These are phyloP conservation scores for Kazachstania viticola DNA, from an alignment of 805 yeast genomes.

Conservation along the genomic window DNA sequence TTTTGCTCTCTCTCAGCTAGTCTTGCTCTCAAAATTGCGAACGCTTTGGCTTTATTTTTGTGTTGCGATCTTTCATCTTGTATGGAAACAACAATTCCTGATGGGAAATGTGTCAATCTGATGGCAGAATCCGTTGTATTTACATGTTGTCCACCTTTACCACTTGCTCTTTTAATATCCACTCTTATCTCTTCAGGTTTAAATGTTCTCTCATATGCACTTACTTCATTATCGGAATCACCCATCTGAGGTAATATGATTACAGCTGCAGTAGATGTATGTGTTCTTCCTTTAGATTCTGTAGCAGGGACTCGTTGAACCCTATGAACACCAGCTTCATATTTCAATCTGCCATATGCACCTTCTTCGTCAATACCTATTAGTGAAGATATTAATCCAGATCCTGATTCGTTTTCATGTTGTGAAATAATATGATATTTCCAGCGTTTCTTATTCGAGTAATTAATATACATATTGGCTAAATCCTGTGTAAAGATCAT, in stretches of 20 bases:
- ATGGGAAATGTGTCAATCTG: slow-evolving; percentile 79
- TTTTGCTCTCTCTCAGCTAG: slow-evolving; percentile 70
- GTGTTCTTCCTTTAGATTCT: slow-evolving; percentile 86
- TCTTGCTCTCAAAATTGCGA: slow-evolving; percentile 67
- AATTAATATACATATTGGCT: slow-evolving; percentile 68
- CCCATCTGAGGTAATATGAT: slow-evolving; percentile 79
- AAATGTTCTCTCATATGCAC: slow-evolving; percentile 56
- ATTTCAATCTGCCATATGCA: slow-evolving; percentile 58
- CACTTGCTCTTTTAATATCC: slow-evolving; percentile 96
- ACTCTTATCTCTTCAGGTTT: slow-evolving; percentile 80
- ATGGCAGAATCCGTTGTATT: slow-evolving; percentile 97
- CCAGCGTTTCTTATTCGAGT: slow-evolving; percentile 61
- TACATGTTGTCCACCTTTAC: slow-evolving; percentile 97
- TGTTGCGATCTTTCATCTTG: slow-evolving; percentile 96
- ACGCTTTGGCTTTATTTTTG: slow-evolving; percentile 85
- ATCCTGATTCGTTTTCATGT: slow-evolving; percentile 45
- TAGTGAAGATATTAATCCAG: slow-evolving; percentile 68
- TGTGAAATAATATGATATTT: slow-evolving; percentile 45
- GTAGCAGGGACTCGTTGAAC: slow-evolving; percentile 93
- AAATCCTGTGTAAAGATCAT: slow-evolving; percentile 74
- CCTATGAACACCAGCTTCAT: slow-evolving; percentile 92
- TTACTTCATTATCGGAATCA: slow-evolving; percentile 35
- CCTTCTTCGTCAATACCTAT: slow-evolving; percentile 65
- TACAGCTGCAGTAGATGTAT: slow-evolving; percentile 93
- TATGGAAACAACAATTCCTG: slow-evolving; percentile 79